These are phyloP conservation scores for Cystobasidium sp. DNA, from an alignment of 1,284 basidiomycete species.

Conservation along the genomic window DNA sequence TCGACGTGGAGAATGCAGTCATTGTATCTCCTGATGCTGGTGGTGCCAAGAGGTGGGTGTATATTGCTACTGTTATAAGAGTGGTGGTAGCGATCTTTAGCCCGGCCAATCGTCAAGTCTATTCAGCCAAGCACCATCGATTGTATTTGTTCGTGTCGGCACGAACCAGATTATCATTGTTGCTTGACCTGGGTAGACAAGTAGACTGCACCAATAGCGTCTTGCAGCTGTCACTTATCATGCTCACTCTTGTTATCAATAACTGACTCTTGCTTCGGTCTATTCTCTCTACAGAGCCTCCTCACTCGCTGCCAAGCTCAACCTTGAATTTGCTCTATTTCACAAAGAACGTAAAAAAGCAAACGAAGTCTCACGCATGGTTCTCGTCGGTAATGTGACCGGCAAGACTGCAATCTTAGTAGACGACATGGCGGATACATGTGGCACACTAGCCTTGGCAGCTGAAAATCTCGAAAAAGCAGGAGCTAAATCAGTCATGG, in stretches of 20 bases:
- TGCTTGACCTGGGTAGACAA: too few relatives aligned
- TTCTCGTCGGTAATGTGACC: conserved; percentile 91
- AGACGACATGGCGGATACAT: conserved; percentile 99
- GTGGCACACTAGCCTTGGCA: conserved; percentile 93
- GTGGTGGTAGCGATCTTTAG: conserved; percentile 26
- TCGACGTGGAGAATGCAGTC: conserved; percentile 83
- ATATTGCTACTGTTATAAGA: too few relatives aligned
- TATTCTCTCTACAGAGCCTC: conserved; percentile 71
- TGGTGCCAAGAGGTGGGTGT: conserved; percentile 91
- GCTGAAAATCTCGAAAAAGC: conserved; percentile 87
- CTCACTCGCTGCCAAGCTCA: conserved; percentile 93
- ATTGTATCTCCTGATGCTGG: conserved; percentile 99
- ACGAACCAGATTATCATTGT: too few relatives aligned
- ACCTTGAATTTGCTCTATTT: conserved; percentile 98
- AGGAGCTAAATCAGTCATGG: conserved; percentile 83
- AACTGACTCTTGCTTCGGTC: not conserved
- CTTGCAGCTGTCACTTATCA: too few relatives aligned
- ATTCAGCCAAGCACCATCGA: too few relatives aligned
- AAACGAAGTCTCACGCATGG: conserved; percentile 98
- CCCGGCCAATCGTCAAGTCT: not conserved
- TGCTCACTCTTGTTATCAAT: not conserved
- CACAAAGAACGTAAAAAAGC: conserved; percentile 99
- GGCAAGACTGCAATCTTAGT: conserved; percentile 97
- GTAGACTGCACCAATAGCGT: too few relatives aligned
- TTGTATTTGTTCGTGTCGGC: too few relatives aligned